Evolutionary conservation across 768 basidiomycete species (phyloP), one percentile per base, ranked within the genome.

Genomic region (Lyophyllum decastes): DNA sequence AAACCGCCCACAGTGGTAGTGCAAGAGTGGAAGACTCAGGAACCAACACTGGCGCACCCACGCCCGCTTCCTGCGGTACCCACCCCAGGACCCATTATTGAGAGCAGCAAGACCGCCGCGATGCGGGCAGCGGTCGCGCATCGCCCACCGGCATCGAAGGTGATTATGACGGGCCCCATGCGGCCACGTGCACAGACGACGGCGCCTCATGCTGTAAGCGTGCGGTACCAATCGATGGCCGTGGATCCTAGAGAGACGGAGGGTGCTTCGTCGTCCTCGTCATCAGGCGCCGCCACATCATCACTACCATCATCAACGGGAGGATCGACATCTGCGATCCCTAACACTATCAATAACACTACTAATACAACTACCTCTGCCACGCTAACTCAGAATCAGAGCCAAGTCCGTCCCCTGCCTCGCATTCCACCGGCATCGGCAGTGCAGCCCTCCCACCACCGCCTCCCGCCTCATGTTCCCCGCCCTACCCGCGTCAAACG

Each of bases 191-290:
- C 64, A 27, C 55, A 50, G 17, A 61, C 64, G 4, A 63, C 57
- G 4, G 49, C 45, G 3, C 52, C 58, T 1, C 53, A 58, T 12
- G 16, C 62, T 21, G 49, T 70, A 0, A 64, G 62, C n/a, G 69
- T 70, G 55, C 64, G 66, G 22, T 69, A 69, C 53, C 72, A 70
- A 47, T 55, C 72, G 12, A 57, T 71, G 54, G 61, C 66, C 8
- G 67, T 69, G 4, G 67, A 68, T 47, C 62, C 58, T 4, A 33
- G 56, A 19, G 53, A 53, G 12, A 49, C 54, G 2, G 33, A 52
- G 26, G 61, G 51, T 14, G 24, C 49, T 17, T 57, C 55, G 26
- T 64, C 50, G 34, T 52, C 49, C 3, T 49, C 48, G 12, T 40
- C 55, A 54, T 38, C 57, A n/a, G 27, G 64, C 9, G 55, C 44